phyloP scores from a whole-genome alignment of 2,329 filamentous ascomycete species.

The Paracamarosporium sp. region DNA sequence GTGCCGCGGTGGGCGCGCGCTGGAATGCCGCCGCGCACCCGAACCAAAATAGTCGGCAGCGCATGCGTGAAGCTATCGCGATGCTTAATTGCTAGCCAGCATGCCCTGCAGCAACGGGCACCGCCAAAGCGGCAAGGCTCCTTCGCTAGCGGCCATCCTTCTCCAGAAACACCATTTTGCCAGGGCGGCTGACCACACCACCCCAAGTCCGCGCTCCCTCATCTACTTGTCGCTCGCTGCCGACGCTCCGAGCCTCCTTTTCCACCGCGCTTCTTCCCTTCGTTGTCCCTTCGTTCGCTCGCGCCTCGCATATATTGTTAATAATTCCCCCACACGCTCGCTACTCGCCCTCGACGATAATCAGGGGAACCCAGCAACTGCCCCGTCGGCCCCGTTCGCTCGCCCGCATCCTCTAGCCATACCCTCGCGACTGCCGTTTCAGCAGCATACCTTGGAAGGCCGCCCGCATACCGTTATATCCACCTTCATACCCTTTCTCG shows the following conservation, averaged over 20 bases:
- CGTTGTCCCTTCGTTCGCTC: slow-evolving; percentile 9
- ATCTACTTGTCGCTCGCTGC: slow-evolving; percentile 6
- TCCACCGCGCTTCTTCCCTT: slow-evolving; percentile 12
- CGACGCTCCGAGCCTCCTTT: not conserved
- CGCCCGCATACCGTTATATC: not conserved
- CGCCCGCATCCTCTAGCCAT: slow-evolving; percentile 4
- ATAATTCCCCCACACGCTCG: slow-evolving; percentile 29
- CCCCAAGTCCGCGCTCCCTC: not conserved
- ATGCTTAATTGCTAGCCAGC: not conserved
- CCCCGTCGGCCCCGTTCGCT: slow-evolving; percentile 18
- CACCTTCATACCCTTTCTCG: not conserved
- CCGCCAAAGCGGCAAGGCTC: not conserved
- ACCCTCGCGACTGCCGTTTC: slow-evolving; percentile 29
- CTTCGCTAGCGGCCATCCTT: slow-evolving; percentile 4
- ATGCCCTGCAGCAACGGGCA: not conserved
- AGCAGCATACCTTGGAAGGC: slow-evolving; percentile 11
- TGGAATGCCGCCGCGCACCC: too few species aligned
- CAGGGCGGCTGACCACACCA: slow-evolving; percentile 17
- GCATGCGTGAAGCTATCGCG: not conserved
- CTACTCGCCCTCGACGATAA: slow-evolving; percentile 18
- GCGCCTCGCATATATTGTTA: slow-evolving; percentile 15
- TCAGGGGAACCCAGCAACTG: slow-evolving; percentile 22
- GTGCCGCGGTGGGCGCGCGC: not conserved
- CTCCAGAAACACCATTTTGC: slow-evolving; percentile 8
- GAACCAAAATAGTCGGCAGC: not conserved